Conservation (phyloP, 768 basidiomycete species). For the Mrakia frigida region DNA sequence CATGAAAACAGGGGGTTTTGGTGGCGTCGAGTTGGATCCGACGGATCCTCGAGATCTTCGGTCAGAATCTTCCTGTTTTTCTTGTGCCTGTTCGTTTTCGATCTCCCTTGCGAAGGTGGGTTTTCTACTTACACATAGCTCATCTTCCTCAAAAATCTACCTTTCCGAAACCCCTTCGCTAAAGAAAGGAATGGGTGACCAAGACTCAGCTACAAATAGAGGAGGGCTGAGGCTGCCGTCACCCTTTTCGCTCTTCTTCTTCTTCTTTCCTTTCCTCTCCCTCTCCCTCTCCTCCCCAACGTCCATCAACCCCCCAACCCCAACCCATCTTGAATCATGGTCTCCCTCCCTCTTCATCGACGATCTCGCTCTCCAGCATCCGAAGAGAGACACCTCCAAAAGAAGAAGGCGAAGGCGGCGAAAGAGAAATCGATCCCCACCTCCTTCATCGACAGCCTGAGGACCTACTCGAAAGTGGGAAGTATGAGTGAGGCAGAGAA, state of each 20-base stretch:
- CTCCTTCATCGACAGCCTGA: not conserved
- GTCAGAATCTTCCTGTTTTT: too few species aligned
- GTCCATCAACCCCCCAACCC: not conserved
- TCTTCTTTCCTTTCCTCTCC: not conserved
- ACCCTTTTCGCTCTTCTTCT: not conserved
- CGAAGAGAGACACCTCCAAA: not conserved
- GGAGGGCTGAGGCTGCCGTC: too few species aligned
- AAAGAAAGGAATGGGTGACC: too few species aligned
- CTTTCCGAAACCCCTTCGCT: too few species aligned
- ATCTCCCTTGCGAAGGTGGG: too few species aligned
- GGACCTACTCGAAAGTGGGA: not conserved
- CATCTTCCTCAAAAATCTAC: too few species aligned
- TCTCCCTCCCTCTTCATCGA: slow-evolving; percentile 42
- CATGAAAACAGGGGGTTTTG: too few species aligned
- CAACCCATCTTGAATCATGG: slow-evolving; percentile 15
- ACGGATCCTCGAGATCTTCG: too few species aligned
- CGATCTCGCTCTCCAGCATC: not conserved
- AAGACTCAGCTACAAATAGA: too few species aligned
- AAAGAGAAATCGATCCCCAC: not conserved
- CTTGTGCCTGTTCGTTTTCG: too few species aligned
- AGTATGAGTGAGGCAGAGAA: not conserved
- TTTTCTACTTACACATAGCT: too few species aligned
- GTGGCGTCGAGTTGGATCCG: too few species aligned
- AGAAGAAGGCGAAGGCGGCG: not conserved
- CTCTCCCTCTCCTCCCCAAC: not conserved